Evolutionary conservation across 1,284 basidiomycete genomes (phyloP).

Genomic region (Sporisorium sorghi): DNA sequence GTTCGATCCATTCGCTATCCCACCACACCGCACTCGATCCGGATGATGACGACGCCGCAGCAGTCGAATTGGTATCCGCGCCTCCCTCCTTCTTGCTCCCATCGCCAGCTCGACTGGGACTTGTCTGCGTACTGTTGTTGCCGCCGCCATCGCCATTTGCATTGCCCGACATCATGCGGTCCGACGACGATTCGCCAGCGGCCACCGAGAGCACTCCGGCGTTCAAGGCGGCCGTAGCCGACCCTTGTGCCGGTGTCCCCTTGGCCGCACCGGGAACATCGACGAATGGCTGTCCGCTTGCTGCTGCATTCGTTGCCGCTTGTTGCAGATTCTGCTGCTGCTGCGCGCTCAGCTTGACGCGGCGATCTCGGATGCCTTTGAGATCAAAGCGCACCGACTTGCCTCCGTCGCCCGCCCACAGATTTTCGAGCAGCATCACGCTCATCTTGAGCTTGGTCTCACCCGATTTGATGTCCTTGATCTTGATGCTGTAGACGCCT

Average conservation of each 20-base stretch:
- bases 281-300: constrained; percentile 21
- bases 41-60: constrained; percentile 5
- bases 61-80: constrained; percentile 12
- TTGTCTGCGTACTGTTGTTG: constrained; percentile 8
- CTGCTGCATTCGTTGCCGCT: constrained; percentile 17
- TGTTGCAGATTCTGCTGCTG: constrained; percentile 41
- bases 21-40: constrained; percentile 48
- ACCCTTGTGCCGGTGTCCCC: constrained; percentile 15
- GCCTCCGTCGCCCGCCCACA: constrained; percentile 58
- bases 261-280: constrained; percentile 41
- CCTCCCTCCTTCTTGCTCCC: constrained; percentile 3
- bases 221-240: constrained; percentile 25
- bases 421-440: constrained; percentile 62
- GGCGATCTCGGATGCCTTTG: constrained; percentile 62
- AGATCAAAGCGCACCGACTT: constrained; percentile 56
- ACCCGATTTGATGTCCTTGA: constrained; percentile 58
- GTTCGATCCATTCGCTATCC: constrained; percentile 56
- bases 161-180: not conserved
- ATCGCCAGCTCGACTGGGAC: constrained; percentile 10
- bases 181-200: not conserved
- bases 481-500: constrained; percentile 63
- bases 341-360: constrained; percentile 49
- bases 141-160: not conserved
- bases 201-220: constrained; percentile 22
- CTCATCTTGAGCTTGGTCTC: constrained; percentile 63